Evolutionary conservation across 1,139 yeast genomes (phyloP).

Genomic region (Hemisphaericaspora xylofermentans): DNA sequence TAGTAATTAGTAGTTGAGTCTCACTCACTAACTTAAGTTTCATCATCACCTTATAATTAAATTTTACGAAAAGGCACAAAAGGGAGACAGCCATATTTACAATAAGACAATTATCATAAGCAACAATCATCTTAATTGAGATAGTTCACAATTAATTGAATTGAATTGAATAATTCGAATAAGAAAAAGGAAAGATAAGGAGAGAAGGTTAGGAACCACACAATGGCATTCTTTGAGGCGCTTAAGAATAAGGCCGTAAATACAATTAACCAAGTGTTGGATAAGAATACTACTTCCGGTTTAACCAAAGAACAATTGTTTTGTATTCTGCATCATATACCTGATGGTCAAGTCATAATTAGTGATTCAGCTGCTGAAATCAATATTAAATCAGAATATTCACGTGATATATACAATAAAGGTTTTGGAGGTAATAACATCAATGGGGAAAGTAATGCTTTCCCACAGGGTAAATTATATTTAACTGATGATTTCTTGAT

Average conservation of each 20-base stretch:
- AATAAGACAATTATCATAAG: too few species aligned
- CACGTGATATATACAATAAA: conserved; percentile 23
- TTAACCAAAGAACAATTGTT: conserved; percentile 68
- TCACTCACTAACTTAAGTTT: too few species aligned
- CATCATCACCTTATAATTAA: too few species aligned
- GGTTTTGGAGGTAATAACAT: conserved; percentile 10
- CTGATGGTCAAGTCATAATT: conserved; percentile 65
- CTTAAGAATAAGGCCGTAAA: conserved; percentile 49
- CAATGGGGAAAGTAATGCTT: conserved; percentile 13
- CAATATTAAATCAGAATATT: conserved; percentile 44
- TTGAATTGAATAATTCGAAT: too few species aligned
- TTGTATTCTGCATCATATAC: conserved; percentile 64
- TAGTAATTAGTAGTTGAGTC: too few species aligned
- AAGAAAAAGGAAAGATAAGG: background rate
- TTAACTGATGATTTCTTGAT: conserved; percentile 75
- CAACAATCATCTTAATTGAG: too few species aligned
- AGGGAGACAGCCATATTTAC: too few species aligned
- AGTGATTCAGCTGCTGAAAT: conserved; percentile 73
- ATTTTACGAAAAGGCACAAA: too few species aligned
- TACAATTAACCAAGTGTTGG: conserved; percentile 43
- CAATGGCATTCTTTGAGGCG: conserved; percentile 52
- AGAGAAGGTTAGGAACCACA: conserved; percentile 26
- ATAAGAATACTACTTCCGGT: conserved; percentile 29
- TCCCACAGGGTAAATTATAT: conserved; percentile 59
- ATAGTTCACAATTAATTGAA: background rate